A percentile compares a stretch with the other conserved stretches of the same genome.
Evolutionary conservation across 2,329 filamentous ascomycete species (phyloP).

Genomic region (Exophiala oligosperma): DNA sequence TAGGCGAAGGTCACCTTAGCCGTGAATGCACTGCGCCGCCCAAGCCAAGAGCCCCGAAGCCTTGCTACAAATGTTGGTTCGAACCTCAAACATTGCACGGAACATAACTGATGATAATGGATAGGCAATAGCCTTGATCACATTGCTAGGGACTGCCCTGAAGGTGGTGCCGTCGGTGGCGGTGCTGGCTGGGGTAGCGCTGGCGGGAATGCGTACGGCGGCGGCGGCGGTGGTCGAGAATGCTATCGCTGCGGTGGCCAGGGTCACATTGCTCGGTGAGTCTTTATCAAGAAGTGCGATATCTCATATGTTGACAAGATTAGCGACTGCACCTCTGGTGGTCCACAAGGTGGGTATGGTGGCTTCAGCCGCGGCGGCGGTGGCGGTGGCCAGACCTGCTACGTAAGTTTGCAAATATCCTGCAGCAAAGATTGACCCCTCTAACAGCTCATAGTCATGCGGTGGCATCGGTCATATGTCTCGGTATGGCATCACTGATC

Average conservation of each 20-base stretch:
- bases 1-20: conserved; percentile 73
- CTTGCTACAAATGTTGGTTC: conserved; percentile 55
- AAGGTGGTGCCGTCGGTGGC: conserved; percentile 41
- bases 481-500: conserved; percentile 14
- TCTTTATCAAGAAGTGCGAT: conserved; percentile 65
- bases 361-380: conserved; percentile 49
- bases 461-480: conserved; percentile 92
- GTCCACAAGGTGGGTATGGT: conserved; percentile 50
- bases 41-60: conserved; percentile 66
- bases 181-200: conserved; percentile 49
- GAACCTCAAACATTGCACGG: background rate
- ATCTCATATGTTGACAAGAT: conserved; percentile 47
- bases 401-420: conserved; percentile 50
- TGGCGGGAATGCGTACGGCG: conserved; percentile 24
- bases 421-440: background rate
- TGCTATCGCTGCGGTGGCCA: conserved; percentile 99
- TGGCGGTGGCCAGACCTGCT: conserved; percentile 79
- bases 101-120: conserved; percentile 62
- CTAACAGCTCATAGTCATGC: conserved; percentile 54
- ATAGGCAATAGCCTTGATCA: conserved; percentile 71
- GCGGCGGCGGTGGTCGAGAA: conserved; percentile 58
- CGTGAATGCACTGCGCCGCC: conserved; percentile 87
- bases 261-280: conserved; percentile 79
- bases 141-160: conserved; percentile 65
- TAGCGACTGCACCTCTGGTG: conserved; percentile 51